Conservation (phyloP, 441 rosid genomes). For the Gossypium schwendimanii region DNA sequence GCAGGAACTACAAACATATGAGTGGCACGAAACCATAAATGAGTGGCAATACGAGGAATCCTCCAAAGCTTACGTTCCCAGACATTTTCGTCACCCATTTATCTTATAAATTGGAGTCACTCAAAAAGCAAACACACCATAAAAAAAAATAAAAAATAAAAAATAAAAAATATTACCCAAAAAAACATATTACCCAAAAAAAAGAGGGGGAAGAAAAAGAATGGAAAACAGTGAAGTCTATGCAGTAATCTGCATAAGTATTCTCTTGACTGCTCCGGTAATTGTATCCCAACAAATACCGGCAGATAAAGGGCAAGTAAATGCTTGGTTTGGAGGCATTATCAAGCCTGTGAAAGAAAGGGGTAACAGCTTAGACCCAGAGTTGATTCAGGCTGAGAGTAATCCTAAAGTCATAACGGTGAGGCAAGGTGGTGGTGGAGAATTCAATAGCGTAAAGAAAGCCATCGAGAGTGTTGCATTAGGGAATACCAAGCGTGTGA, state of each 20-base stretch:
- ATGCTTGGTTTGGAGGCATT: slow-evolving; percentile 24
- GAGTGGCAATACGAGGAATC: not conserved
- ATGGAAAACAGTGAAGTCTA: not conserved
- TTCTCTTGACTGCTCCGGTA: slow-evolving; percentile 6
- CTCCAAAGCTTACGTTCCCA: not conserved
- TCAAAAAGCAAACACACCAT: not conserved
- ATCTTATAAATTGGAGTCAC: not conserved
- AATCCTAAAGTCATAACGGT: slow-evolving; percentile 25
- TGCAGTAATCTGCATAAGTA: not conserved
- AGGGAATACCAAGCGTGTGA: no score
- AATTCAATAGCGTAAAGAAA: slow-evolving; percentile 30
- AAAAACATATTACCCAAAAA: not conserved
- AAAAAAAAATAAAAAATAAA: not conserved
- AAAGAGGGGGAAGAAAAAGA: not conserved
- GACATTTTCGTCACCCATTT: not conserved
- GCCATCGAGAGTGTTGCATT: no score
- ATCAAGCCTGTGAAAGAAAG: slow-evolving; percentile 18
- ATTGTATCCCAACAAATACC: slow-evolving; percentile 24
- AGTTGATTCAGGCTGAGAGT: slow-evolving; percentile 26
- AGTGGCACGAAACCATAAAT: not conserved
- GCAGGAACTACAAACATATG: no score
- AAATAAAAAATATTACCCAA: no score
- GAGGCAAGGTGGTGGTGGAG: slow-evolving; percentile 31
- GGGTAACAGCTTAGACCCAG: slow-evolving; percentile 24
- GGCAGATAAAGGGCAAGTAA: not conserved